Evolutionary conservation across 768 basidiomycete species (phyloP).

Genomic region (Gloeophyllum trabeum): DNA sequence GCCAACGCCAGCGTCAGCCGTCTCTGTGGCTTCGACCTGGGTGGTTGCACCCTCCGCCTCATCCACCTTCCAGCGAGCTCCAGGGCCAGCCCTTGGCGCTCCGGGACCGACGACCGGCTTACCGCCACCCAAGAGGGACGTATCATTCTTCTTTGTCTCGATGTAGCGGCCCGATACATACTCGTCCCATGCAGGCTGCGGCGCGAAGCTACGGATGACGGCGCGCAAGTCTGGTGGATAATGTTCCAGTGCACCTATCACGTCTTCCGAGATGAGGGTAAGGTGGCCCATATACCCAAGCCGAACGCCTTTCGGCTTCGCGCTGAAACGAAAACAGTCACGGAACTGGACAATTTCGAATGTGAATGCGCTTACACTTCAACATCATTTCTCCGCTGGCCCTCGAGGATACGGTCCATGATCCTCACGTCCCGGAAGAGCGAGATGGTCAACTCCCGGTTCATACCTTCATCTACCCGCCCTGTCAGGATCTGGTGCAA

Average conservation of each 20-base stretch:
- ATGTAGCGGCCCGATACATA: slow-evolving; percentile 80
- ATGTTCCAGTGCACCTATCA: slow-evolving; percentile 79
- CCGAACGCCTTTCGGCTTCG: slow-evolving; percentile 67
- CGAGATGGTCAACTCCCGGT: slow-evolving; percentile 73
- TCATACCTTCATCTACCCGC: slow-evolving; percentile 68
- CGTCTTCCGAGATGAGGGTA: slow-evolving; percentile 89
- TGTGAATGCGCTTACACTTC: slow-evolving; percentile 55
- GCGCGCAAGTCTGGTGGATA: slow-evolving; percentile 73
- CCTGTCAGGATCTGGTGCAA: slow-evolving; percentile 93
- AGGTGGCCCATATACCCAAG: slow-evolving; percentile 97
- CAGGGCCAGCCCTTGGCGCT: slow-evolving; percentile 14
- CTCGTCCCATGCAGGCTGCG: slow-evolving; percentile 77
- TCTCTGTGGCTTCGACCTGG: slow-evolving; percentile 1
- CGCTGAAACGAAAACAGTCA: slow-evolving; percentile 24
- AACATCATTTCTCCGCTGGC: slow-evolving; percentile 67
- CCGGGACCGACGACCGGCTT: slow-evolving; percentile 44
- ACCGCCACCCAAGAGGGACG: slow-evolving; percentile 73
- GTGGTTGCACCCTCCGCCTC: slow-evolving; percentile 25
- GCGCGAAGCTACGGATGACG: slow-evolving; percentile 54
- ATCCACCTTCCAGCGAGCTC: slow-evolving; percentile 53
- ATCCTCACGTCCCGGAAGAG: slow-evolving; percentile 81
- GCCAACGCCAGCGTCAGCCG: slow-evolving; percentile 6
- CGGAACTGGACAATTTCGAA: no score
- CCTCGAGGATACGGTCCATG: slow-evolving; percentile 80
- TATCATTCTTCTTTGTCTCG: slow-evolving; percentile 80